phyloP scores from a whole-genome alignment of 2,329 filamentous ascomycete species.

The Fonsecaea erecta region DNA sequence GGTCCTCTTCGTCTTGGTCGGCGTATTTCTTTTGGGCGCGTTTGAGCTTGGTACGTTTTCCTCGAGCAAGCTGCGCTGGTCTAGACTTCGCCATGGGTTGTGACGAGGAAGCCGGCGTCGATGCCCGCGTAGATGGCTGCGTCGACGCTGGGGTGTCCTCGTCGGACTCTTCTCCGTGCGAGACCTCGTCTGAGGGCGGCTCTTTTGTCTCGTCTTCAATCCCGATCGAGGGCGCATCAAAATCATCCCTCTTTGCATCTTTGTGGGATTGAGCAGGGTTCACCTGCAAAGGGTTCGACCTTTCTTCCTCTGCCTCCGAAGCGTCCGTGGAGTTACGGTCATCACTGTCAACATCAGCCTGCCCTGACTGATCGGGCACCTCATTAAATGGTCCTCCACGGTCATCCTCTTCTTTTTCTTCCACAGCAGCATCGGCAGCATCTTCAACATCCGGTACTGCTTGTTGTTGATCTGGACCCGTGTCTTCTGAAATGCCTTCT shows the following conservation, averaged over 20 bases:
- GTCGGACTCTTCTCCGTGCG: conserved; percentile 11
- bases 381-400: conserved; percentile 44
- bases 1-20: conserved; percentile 92
- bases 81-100: conserved; percentile 32
- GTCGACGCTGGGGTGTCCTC: conserved; percentile 3
- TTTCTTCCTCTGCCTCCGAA: conserved; percentile 38
- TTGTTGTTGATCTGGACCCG: conserved; percentile 40
- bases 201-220: conserved; percentile 20
- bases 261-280: neutral
- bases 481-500: conserved; percentile 39
- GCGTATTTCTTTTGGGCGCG: conserved; percentile 78
- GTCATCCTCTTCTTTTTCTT: conserved; percentile 46
- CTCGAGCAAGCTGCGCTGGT: conserved; percentile 29
- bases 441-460: conserved; percentile 39
- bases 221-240: conserved; percentile 31
- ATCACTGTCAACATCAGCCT: conserved; percentile 38
- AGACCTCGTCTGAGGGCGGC: neutral
- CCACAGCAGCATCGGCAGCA: conserved; percentile 38
- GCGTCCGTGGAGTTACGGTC: conserved; percentile 35
- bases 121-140: conserved; percentile 29
- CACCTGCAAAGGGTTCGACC: conserved; percentile 28
- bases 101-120: conserved; percentile 30
- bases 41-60: conserved; percentile 52
- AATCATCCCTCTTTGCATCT: conserved; percentile 42
- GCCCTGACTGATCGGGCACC: conserved; percentile 41